phyloP scores from a whole-genome alignment of 352 stramenopile genomes.

The Phytophthora citricola region DNA sequence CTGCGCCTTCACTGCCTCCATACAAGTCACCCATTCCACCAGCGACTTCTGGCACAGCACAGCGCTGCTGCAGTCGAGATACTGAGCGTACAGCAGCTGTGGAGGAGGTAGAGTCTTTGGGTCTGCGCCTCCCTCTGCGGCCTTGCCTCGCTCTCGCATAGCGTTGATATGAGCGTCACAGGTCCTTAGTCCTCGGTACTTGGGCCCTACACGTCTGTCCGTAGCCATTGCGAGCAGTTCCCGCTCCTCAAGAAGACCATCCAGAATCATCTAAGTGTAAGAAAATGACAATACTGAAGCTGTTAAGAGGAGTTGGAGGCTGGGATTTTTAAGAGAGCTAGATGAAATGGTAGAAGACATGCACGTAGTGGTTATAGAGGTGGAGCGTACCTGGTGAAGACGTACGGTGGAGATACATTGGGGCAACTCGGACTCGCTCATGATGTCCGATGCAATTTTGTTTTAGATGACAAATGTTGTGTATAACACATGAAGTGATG shows the following conservation, averaged over 20 bases:
- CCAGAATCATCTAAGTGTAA: slow-evolving; percentile 45
- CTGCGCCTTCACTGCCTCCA: slow-evolving; percentile 49
- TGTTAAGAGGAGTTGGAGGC: no score
- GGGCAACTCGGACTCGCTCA: slow-evolving; percentile 54
- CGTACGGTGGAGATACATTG: slow-evolving; percentile 67
- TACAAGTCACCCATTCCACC: slow-evolving; percentile 58
- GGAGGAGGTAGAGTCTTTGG: slow-evolving; percentile 18
- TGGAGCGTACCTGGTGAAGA: slow-evolving; percentile 63
- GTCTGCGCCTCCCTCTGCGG: slow-evolving; percentile 6
- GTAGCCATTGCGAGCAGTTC: slow-evolving; percentile 53
- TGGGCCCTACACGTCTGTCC: slow-evolving; percentile 37
- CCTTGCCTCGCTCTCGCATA: slow-evolving; percentile 42
- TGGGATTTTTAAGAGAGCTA: slow-evolving; percentile 5
- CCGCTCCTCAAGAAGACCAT: slow-evolving; percentile 46
- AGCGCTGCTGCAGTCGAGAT: slow-evolving; percentile 63
- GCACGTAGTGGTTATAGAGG: background rate
- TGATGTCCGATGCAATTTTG: slow-evolving; percentile 10
- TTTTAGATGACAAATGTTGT: slow-evolving; percentile 7
- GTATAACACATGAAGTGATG: slow-evolving; percentile 11
- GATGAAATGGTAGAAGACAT: slow-evolving; percentile 2
- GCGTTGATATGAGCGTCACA: slow-evolving; percentile 65
- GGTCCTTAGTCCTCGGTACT: slow-evolving; percentile 58
- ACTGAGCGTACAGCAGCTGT: slow-evolving; percentile 66
- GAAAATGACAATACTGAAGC: no score
- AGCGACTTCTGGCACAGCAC: slow-evolving; percentile 61